Evolutionary conservation across 2,329 filamentous ascomycete species (phyloP).

Genomic region (Calonectria henricotiae): DNA sequence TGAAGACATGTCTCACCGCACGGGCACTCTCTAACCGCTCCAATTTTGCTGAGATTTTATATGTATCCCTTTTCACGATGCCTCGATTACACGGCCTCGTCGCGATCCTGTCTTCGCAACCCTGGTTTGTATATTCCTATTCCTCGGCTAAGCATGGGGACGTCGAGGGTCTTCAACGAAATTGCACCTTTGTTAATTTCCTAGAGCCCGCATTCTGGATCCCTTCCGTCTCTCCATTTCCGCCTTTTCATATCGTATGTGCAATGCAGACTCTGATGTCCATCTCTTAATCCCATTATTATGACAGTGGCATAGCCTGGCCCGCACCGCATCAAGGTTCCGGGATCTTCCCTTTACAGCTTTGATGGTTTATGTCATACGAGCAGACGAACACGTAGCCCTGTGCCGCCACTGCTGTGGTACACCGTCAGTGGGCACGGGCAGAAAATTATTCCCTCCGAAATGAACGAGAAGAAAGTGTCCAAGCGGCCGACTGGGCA

Average conservation of each 20-base stretch:
- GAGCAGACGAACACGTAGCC: conserved; percentile 46
- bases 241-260: conserved; percentile 24
- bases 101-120: background rate
- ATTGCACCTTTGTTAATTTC: conserved; percentile 30
- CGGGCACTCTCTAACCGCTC: conserved; percentile 37
- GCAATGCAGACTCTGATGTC: background rate
- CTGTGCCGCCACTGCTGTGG: conserved; percentile 39
- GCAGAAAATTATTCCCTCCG: conserved; percentile 39
- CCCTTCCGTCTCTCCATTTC: conserved; percentile 28
- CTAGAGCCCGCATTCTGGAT: conserved; percentile 24
- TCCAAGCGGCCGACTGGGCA: conserved; percentile 45
- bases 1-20: conserved; percentile 46
- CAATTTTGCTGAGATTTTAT: conserved; percentile 34
- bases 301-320: conserved; percentile 10
- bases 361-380: conserved; percentile 42
- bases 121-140: conserved; percentile 1
- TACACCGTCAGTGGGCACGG: conserved; percentile 45
- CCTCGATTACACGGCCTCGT: conserved; percentile 9
- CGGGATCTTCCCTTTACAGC: conserved; percentile 36
- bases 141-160: conserved; percentile 8
- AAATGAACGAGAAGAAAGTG: conserved; percentile 45
- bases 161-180: conserved; percentile 6
- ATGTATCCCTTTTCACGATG: conserved; percentile 30
- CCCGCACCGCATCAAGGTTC: conserved; percentile 35
- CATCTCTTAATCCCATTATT: conserved; percentile 10